Base-by-base conservation (phyloP, 179 eudicot genomes). In the Camellia oleifera region DNA sequence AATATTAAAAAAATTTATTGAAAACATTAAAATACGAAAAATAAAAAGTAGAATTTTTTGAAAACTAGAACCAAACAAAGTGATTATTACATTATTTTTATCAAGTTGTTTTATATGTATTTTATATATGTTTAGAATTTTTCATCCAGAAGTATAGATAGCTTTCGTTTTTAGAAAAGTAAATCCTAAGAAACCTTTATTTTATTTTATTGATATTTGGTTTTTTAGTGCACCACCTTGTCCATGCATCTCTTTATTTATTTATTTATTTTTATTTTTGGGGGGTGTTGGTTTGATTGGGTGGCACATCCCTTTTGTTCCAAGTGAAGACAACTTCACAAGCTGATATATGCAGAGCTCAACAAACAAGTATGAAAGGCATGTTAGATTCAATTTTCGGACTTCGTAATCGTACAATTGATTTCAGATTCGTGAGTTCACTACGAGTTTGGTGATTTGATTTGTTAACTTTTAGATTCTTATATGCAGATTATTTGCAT, bases 131-230 rank as follows among this genome's bases (percentile, higher is more conserved):
- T 32, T 32, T 32, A 32, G 2, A 32, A 32, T 32, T 32, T 32
- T 32, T 32, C 40, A 52, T 4, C 11, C 3, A 7, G 13, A 70
- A 71, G 72, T n/a, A 77, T 53, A 71, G 78, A 20, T 77, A 82
- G 84, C 81, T 82, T 82, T 82, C 57, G 44, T 68, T 45, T 82
- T 78, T 75, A 74, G 78, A 82, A 81, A 81, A 81, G 83, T 82
- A 67, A 73, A 67, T 73, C 17, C 65, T 45, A 82, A 78, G 84
- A 44, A 65, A 78, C 56, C 69, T 8, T 7, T 0, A 1, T 13
- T 52, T 18, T 32, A 14, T 60, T 48, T 4, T 18, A 46, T 20
- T n/a, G 58, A 57, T 26, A 3, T 13, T 4, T n/a, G 12, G 23
- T 10, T 23, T 4, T 26, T 67, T 65, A 54, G 74, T 76, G 50